Percentiles rank a stretch among this genome's conserved stretches.
These are phyloP conservation scores for Neurospora sp. DNA, from an alignment of 495 filamentous ascomycete species.

Conservation along the genomic window DNA sequence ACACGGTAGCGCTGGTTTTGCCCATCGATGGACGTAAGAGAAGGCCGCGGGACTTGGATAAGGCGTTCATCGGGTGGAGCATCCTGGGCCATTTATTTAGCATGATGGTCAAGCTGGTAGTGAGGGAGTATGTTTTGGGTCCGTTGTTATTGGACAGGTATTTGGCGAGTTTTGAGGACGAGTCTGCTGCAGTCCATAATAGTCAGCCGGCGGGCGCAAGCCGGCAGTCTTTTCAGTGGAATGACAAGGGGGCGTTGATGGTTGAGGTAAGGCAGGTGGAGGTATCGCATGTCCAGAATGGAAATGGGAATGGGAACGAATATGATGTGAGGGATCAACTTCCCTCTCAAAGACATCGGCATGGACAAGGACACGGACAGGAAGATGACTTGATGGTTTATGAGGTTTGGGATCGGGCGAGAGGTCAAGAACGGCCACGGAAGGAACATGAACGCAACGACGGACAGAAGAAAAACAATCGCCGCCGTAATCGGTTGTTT, in stretches of 20 bases:
- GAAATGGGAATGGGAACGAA: background rate
- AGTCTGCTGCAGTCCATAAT: background rate
- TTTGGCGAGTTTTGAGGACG: conserved; percentile 27
- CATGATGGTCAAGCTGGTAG: conserved; percentile 20
- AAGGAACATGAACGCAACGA: background rate
- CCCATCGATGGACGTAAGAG: background rate
- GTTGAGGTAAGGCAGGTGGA: background rate
- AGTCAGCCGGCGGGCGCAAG: background rate
- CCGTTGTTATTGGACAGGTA: conserved; percentile 11
- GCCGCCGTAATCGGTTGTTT: background rate
- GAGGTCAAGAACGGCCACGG: background rate
- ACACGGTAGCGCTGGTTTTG: conserved; percentile 2
- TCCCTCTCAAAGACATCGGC: background rate
- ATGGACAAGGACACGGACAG: background rate
- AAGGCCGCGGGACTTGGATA: conserved; percentile 3
- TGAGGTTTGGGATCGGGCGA: background rate
- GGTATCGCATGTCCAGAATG: background rate
- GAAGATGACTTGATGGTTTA: background rate
- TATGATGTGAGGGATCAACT: background rate
- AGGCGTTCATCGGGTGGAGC: conserved; percentile 13
- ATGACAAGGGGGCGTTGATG: background rate
- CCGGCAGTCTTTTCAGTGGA: background rate
- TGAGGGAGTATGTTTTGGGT: conserved; percentile 5
- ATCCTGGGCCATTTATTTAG: conserved; percentile 10
- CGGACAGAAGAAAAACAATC: background rate